A percentile compares a stretch with the other conserved stretches of the same genome.
These are phyloP conservation scores for Marasmius fiardii DNA, from an alignment of 1,284 basidiomycete species.

Conservation along the genomic window DNA sequence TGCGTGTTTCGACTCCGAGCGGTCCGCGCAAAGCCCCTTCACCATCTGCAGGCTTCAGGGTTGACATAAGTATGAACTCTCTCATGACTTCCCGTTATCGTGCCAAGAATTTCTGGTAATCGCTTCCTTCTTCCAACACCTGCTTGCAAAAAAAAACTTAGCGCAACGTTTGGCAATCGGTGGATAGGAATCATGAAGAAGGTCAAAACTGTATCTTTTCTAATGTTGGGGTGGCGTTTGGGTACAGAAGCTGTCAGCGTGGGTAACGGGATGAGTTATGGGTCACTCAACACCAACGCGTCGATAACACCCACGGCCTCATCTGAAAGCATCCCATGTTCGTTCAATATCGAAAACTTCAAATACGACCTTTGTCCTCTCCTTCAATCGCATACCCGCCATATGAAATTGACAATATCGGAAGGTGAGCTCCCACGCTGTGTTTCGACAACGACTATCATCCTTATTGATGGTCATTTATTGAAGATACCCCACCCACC, in stretches of 20 bases:
- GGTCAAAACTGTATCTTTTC: background rate
- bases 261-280: background rate
- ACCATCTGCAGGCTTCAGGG: too few relatives aligned
- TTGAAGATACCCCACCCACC: constrained; percentile 9
- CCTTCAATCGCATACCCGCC: background rate
- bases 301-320: background rate
- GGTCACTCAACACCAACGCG: too few relatives aligned
- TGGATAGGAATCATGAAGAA: too few relatives aligned
- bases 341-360: background rate
- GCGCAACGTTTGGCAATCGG: too few relatives aligned
- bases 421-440: background rate
- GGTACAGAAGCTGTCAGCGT: background rate
- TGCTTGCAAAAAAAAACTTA: too few relatives aligned
- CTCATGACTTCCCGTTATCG: too few relatives aligned
- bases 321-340: background rate
- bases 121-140: too few relatives aligned
- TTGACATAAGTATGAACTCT: too few relatives aligned
- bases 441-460: background rate
- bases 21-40: too few relatives aligned
- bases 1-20: too few relatives aligned
- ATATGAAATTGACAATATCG: background rate
- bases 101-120: too few relatives aligned
- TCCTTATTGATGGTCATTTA: background rate
- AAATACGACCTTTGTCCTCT: constrained; percentile 8
- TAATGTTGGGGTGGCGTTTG: background rate